phyloP scores from a whole-genome alignment of 225 moss, liverwort and hornwort genomes.

The Rhytidiadelphus loreus region DNA sequence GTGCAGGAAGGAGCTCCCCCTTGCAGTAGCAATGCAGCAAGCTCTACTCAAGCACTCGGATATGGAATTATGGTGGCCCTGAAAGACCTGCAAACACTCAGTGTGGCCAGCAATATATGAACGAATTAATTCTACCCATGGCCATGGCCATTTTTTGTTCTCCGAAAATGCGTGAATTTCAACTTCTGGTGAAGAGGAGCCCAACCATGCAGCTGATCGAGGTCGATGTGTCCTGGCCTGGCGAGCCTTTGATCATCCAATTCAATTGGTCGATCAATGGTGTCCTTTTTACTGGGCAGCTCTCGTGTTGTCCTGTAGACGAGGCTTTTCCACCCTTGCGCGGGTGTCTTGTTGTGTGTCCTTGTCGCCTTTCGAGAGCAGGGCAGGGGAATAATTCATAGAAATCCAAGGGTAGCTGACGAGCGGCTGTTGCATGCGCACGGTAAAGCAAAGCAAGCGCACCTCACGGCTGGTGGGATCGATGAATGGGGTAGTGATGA shows the following conservation, averaged over 20 bases:
- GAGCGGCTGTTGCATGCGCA: constrained; percentile 12
- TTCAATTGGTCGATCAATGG: not conserved
- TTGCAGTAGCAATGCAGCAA: not conserved
- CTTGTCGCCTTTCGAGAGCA: not conserved
- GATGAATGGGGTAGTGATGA: not conserved
- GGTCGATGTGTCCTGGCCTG: not conserved
- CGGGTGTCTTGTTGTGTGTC: constrained; percentile 4
- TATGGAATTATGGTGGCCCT: not conserved
- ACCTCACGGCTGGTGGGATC: constrained; percentile 9
- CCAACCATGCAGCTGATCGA: not conserved
- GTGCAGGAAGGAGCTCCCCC: not conserved
- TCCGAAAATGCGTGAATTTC: no score
- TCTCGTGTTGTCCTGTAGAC: not conserved
- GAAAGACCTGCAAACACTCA: not conserved
- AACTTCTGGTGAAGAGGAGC: not conserved
- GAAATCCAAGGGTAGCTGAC: not conserved
- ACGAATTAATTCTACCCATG: not conserved
- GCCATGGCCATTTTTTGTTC: not conserved
- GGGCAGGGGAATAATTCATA: constrained; percentile 5
- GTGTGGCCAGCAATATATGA: not conserved
- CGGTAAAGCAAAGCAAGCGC: constrained; percentile 2
- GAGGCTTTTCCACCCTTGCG: not conserved
- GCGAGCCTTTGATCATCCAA: not conserved
- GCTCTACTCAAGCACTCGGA: not conserved
- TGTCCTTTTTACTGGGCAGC: not conserved